A percentile compares a stretch with the other conserved stretches of the same genome.
phyloP scores from a whole-genome alignment of 345 rosid species.

The Cardiospermum halicacabum region DNA sequence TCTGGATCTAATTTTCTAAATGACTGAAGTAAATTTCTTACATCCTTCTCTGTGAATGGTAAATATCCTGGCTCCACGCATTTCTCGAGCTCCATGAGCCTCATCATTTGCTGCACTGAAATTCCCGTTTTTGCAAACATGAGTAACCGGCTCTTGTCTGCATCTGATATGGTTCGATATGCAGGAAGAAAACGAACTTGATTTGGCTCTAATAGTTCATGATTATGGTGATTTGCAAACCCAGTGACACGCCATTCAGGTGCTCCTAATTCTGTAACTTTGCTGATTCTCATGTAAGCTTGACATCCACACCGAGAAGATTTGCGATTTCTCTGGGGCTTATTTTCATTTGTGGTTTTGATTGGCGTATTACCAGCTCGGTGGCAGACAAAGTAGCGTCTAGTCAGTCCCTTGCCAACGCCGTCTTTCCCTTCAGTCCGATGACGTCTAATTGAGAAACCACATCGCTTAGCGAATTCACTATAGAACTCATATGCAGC shows the following conservation, averaged over 20 bases:
- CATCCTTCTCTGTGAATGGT: conserved; percentile 95
- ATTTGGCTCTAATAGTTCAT: conserved; percentile 80
- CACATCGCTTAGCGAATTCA: conserved; percentile 78
- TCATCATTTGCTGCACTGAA: conserved; percentile 98
- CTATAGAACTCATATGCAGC: conserved; percentile 88
- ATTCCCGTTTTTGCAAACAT: conserved; percentile 98
- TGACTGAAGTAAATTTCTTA: conserved; percentile 92
- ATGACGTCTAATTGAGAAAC: conserved; percentile 91
- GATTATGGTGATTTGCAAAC: conserved; percentile 83
- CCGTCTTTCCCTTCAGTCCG: conserved; percentile 98
- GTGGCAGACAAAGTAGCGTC: conserved; percentile 96
- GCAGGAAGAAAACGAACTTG: conserved; percentile 98
- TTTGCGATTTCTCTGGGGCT: conserved; percentile 86
- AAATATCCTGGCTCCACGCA: conserved; percentile 94
- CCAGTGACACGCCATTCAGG: conserved; percentile 96
- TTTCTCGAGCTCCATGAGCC: conserved; percentile 96
- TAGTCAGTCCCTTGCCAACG: conserved; percentile 88
- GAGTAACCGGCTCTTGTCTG: conserved; percentile 83
- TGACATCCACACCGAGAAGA: conserved; percentile 96
- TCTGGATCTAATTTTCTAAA: conserved; percentile 78
- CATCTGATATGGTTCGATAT: conserved; percentile 80
- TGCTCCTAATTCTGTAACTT: conserved; percentile 60
- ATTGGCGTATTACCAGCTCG: conserved; percentile 97
- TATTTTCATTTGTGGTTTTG: conserved; percentile 57
- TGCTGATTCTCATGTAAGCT: conserved; percentile 84